These are phyloP conservation scores for Hericium erinaceus DNA, from an alignment of 768 basidiomycete species.

Conservation along the genomic window DNA sequence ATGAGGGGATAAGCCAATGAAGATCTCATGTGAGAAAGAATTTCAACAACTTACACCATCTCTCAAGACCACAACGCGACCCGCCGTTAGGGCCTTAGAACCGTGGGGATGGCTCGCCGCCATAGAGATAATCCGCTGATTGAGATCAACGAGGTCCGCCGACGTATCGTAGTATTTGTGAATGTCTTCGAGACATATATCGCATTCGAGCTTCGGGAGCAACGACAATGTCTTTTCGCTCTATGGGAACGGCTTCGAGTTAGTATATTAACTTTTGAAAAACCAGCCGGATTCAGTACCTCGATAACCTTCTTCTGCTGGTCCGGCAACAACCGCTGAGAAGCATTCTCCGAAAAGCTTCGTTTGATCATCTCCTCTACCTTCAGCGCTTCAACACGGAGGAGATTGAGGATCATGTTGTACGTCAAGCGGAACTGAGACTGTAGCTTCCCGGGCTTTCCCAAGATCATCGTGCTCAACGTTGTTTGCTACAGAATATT, in stretches of 20 bases:
- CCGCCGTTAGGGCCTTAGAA: slow-evolving; percentile 54
- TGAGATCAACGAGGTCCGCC: slow-evolving; percentile 48
- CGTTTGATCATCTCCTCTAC: slow-evolving; percentile 99
- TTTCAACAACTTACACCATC: slow-evolving; percentile 54
- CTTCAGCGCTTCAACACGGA: slow-evolving; percentile 89
- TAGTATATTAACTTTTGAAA: neutral
- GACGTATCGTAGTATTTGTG: slow-evolving; percentile 67
- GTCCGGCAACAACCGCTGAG: slow-evolving; percentile 85
- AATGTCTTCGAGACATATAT: slow-evolving; percentile 64
- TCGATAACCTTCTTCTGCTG: slow-evolving; percentile 84
- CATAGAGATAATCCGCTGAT: slow-evolving; percentile 52
- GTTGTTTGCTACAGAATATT: slow-evolving; percentile 48
- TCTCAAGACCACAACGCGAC: slow-evolving; percentile 76
- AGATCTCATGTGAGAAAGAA: neutral
- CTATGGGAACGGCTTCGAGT: slow-evolving; percentile 28
- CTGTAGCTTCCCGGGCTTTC: slow-evolving; percentile 82
- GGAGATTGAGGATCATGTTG: slow-evolving; percentile 96
- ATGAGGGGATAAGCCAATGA: slow-evolving; percentile 4
- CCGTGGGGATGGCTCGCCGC: slow-evolving; percentile 55
- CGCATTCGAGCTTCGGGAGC: slow-evolving; percentile 59
- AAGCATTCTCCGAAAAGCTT: slow-evolving; percentile 96
- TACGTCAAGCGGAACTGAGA: slow-evolving; percentile 98
- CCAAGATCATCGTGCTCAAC: slow-evolving; percentile 85
- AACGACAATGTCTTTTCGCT: slow-evolving; percentile 58
- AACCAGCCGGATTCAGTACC: slow-evolving; percentile 30